Percentiles rank a stretch among this genome's conserved stretches.
Evolutionary conservation across 1,284 basidiomycete species (phyloP).

Genomic region (Heterobasidion irregulare): DNA sequence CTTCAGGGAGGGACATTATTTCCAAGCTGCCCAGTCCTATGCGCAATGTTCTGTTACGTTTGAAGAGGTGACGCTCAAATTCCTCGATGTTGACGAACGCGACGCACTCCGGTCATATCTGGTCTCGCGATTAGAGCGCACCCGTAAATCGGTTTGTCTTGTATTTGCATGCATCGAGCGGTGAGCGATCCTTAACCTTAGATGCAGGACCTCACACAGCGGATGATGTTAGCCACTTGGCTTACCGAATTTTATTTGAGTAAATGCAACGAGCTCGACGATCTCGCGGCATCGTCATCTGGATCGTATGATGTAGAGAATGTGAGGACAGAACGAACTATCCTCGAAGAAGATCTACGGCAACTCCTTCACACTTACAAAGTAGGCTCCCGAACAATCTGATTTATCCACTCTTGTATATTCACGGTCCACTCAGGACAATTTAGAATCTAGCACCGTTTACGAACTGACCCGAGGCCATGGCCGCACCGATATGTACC

Average conservation of each 20-base stretch:
- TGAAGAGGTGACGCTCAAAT: constrained; percentile 88
- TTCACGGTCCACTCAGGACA: constrained; percentile 36
- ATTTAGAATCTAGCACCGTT: constrained; percentile 78
- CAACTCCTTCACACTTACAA: constrained; percentile 93
- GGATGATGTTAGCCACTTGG: constrained; percentile 99
- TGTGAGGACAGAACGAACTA: constrained; percentile 69
- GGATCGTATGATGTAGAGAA: constrained; percentile 84
- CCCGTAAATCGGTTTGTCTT: constrained; percentile 61
- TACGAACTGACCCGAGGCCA: constrained; percentile 93
- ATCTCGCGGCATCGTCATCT: constrained; percentile 78
- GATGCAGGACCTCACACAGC: constrained; percentile 77
- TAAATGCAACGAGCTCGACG: constrained; percentile 95
- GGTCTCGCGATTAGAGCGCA: constrained; percentile 78
- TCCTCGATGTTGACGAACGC: constrained; percentile 86
- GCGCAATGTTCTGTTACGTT: constrained; percentile 85
- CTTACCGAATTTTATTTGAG: constrained; percentile 95
- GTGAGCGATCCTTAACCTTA: neutral
- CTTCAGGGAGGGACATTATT: constrained; percentile 77
- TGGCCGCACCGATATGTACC: constrained; percentile 86
- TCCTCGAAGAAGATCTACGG: constrained; percentile 88
- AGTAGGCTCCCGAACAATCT: constrained; percentile 30
- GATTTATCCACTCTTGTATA: neutral
- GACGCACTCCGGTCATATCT: constrained; percentile 92
- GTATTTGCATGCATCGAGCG: neutral
- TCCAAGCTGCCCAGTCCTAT: constrained; percentile 89